phyloP scores from a whole-genome alignment of 2,329 filamentous ascomycete species.

The Venturia effusa region DNA sequence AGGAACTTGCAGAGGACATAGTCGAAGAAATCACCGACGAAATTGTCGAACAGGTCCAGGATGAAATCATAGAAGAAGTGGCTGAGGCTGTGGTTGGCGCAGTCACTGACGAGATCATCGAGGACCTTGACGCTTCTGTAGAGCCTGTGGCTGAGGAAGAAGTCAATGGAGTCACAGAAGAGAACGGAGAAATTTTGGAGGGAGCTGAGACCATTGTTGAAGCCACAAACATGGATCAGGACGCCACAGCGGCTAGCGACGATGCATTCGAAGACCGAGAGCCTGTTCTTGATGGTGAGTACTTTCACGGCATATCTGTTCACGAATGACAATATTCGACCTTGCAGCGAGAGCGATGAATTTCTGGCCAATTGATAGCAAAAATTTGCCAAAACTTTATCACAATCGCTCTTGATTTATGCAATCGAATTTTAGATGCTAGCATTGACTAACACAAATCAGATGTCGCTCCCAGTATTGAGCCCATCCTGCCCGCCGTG shows the following conservation, averaged over 20 bases:
- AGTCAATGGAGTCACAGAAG: background rate
- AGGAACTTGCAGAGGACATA: background rate
- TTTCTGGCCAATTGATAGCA: background rate
- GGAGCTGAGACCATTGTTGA: background rate
- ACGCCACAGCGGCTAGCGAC: background rate
- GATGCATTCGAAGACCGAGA: background rate
- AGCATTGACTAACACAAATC: background rate
- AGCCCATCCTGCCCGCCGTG: background rate
- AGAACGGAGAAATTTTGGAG: background rate
- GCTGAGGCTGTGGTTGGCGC: background rate
- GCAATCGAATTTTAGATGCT: background rate
- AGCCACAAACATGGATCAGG: background rate
- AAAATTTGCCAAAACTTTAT: background rate
- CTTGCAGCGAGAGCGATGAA: background rate
- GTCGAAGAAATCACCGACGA: background rate
- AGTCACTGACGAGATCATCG: background rate
- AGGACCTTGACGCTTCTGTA: background rate
- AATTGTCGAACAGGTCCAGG: slow-evolving; percentile 1
- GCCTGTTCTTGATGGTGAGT: background rate
- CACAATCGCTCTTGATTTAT: background rate
- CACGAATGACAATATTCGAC: background rate
- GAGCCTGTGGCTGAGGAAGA: background rate
- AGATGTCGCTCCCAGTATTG: slow-evolving; percentile 2
- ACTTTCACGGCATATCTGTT: background rate
- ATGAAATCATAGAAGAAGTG: background rate